Evolutionary conservation across 441 rosid species (phyloP).

Genomic region (Gossypium lobatum): DNA sequence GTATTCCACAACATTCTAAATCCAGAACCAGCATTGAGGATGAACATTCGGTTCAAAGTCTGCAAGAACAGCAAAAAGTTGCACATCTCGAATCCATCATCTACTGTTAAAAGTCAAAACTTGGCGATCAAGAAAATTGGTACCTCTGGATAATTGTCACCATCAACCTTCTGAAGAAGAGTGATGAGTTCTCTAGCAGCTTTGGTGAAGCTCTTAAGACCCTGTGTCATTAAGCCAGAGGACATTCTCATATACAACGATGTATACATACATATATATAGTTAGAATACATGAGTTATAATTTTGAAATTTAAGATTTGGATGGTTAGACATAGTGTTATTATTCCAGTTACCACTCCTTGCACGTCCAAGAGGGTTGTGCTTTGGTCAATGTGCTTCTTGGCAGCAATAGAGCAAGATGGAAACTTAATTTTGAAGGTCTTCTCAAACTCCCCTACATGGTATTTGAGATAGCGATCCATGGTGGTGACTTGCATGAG

Average conservation of each 20-base stretch:
- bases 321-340: not conserved
- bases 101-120: not conserved
- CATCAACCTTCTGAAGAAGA: conserved; percentile 75
- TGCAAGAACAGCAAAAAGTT: conserved; percentile 27
- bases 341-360: conserved; percentile 70
- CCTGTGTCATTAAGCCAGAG: conserved; percentile 34
- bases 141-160: conserved; percentile 92
- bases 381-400: conserved; percentile 82
- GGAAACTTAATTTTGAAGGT: conserved; percentile 68
- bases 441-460: conserved; percentile 81
- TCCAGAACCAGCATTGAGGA: conserved; percentile 92
- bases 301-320: not conserved
- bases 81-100: not conserved
- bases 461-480: conserved; percentile 80
- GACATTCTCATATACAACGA: not conserved
- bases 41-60: conserved; percentile 91
- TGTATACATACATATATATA: not conserved
- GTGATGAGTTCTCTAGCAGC: conserved; percentile 80
- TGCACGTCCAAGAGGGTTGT: conserved; percentile 91
- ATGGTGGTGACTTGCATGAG: conserved; percentile 83
- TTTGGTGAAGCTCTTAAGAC: conserved; percentile 76
- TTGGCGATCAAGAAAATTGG: conserved; percentile 2
- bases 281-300: not conserved
- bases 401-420: conserved; percentile 73
- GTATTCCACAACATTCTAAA: conserved; percentile 94